Percentiles rank a stretch among this genome's conserved stretches.
phyloP scores from a whole-genome alignment of 1,139 yeast species.

The Kazachstania sp. region DNA sequence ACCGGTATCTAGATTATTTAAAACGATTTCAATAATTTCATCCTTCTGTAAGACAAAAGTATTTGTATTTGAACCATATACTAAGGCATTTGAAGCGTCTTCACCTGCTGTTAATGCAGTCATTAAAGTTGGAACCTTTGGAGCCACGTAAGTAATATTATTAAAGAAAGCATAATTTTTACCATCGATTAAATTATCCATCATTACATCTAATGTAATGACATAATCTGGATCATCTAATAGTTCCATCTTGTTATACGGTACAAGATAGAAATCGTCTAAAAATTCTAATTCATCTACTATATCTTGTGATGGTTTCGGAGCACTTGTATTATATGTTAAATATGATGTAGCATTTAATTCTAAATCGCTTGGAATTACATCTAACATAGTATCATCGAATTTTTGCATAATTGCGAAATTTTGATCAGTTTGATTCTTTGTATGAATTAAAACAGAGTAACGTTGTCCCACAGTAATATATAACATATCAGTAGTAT shows the following conservation, averaged over 20 bases:
- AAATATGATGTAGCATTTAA: constrained; percentile 48
- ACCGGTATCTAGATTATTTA: constrained; percentile 66
- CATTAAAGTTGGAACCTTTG: constrained; percentile 58
- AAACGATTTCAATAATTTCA: constrained; percentile 58
- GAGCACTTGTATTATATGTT: constrained; percentile 37
- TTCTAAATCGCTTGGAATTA: constrained; percentile 45
- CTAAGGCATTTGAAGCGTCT: constrained; percentile 39
- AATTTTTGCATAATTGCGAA: constrained; percentile 56
- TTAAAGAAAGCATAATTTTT: constrained; percentile 70
- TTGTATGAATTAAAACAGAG: constrained; percentile 54
- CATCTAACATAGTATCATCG: constrained; percentile 62
- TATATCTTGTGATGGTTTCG: constrained; percentile 9
- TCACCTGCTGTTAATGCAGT: constrained; percentile 47
- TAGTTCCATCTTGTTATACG: constrained; percentile 37
- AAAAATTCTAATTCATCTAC: constrained; percentile 18
- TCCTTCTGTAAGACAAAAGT: constrained; percentile 51
- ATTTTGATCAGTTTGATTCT: constrained; percentile 38
- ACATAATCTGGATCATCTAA: constrained; percentile 53
- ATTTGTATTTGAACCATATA: constrained; percentile 64
- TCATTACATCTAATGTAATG: constrained; percentile 49
- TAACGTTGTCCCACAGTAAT: constrained; percentile 67
- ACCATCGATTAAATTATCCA: constrained; percentile 67
- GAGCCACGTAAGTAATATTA: constrained; percentile 51
- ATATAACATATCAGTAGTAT: constrained; percentile 47
- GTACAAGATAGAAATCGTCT: constrained; percentile 50